A percentile compares a stretch with the other conserved stretches of the same genome.
phyloP scores from a whole-genome alignment of 768 basidiomycete species.

The Suillus discolor region DNA sequence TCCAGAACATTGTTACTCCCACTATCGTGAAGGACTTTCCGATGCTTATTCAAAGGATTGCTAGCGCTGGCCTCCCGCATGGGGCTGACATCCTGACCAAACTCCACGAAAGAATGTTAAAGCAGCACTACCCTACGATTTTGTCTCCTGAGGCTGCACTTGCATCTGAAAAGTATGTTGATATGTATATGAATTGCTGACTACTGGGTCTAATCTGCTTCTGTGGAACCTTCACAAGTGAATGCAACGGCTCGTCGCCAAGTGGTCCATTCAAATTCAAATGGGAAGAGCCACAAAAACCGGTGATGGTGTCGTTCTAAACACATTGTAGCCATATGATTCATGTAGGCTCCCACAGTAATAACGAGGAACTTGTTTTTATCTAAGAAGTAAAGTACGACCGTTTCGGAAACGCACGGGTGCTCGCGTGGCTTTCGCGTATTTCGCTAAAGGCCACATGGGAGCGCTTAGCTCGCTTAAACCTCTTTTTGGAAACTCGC shows the following conservation, averaged over 20 bases:
- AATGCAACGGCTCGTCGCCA: not conserved
- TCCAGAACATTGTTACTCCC: conserved; percentile 9
- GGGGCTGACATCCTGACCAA: conserved; percentile 14
- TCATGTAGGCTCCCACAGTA: not conserved
- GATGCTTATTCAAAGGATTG: conserved; percentile 9
- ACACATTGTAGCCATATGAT: not conserved
- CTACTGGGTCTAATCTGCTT: not conserved
- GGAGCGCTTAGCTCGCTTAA: no score
- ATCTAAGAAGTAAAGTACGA: no score
- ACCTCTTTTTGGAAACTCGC: no score
- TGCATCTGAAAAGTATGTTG: not conserved
- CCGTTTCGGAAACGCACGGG: no score
- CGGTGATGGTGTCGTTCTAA: not conserved
- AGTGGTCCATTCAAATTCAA: not conserved
- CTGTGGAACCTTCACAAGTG: not conserved
- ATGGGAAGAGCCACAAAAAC: not conserved
- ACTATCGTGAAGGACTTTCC: conserved; percentile 8
- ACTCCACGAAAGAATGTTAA: conserved; percentile 11
- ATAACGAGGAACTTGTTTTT: not conserved
- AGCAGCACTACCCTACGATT: conserved; percentile 8
- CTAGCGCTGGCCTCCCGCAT: conserved; percentile 13
- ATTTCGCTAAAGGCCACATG: no score
- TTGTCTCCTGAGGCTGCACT: no score
- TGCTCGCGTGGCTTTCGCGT: no score
- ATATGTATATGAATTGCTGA: no score